Evolutionary conservation across 2,329 filamentous ascomycete species (phyloP), one percentile per base, ranked within the genome.

Genomic region (Neopestalotiopsis clavispora): DNA sequence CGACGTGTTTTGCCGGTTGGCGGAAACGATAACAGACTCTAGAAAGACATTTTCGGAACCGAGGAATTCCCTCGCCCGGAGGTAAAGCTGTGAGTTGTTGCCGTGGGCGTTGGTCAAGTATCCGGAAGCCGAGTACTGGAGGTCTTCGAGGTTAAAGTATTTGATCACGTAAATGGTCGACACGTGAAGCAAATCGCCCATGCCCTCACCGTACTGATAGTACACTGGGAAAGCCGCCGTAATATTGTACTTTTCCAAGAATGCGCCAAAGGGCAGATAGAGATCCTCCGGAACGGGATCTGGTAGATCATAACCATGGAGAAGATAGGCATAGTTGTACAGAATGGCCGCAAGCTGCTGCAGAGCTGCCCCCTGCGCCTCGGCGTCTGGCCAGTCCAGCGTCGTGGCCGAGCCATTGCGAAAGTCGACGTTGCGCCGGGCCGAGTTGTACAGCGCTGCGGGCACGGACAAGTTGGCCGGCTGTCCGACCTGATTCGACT

Each of bases 91-190:
- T 42, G 57, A 59, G 58, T 63, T 67, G 32, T 63, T 38, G 59
- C 65, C 60, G 14, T 32, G 12, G 6, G 57, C 62, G 2, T 60
- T 34, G 38, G 45, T 52, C 7, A 66, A 9, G 57, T 59, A 66
- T n/a, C 67, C 67, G 2, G 57, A 6, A 17, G 40, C 23, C 9
- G 65, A 49, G 30, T 42, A 42, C 17, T 40, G 62, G 20, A 69
- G 38, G 45, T 69, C 61, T 12, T 58, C 17, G 2, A 61, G 52
- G 63, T 64, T 70, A 40, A 77, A 72, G 61, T 69, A 72, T 65
- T 81, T 79, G 45, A 82, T 71, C 32, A 80, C 71, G 69, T 82
- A 81, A 4, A 83, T 56, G 0, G 79, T 79, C 10, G 79, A 78
- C 23, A 77, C 68, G 1, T 73, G 72, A 4, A 82, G 73, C 14